A percentile compares a stretch with the other conserved stretches of the same genome.
These are phyloP conservation scores for Alternaria sp. DNA, from an alignment of 2,329 filamentous ascomycete species.

Conservation along the genomic window DNA sequence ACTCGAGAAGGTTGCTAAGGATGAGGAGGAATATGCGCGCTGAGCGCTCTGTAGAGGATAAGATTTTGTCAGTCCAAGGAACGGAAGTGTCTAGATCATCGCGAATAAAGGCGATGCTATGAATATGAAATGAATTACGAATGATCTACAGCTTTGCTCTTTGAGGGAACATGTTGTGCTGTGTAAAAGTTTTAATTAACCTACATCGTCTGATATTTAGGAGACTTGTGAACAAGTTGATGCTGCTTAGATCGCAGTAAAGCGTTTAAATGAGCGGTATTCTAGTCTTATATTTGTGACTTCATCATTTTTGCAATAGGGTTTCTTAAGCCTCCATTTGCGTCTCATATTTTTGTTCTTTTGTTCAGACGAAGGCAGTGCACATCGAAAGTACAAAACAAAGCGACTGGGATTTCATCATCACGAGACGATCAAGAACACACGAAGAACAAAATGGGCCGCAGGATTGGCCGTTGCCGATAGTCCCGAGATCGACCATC, in stretches of 20 bases:
- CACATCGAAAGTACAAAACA: background rate
- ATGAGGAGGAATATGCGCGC: slow-evolving; percentile 18
- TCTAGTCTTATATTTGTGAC: too few relatives aligned
- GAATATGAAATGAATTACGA: slow-evolving; percentile 3
- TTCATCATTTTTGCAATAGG: too few relatives aligned
- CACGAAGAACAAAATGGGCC: background rate
- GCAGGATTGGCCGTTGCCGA: background rate
- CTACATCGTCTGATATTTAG: background rate
- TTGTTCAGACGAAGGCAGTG: background rate
- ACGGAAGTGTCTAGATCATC: background rate
- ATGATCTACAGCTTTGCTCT: background rate
- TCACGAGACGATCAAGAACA: background rate
- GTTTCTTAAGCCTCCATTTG: too few relatives aligned
- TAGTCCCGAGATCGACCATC: background rate
- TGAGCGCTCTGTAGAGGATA: background rate
- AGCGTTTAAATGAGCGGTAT: too few relatives aligned
- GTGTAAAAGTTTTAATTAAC: background rate
- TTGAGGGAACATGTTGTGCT: background rate
- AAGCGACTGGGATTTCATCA: background rate
- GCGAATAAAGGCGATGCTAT: background rate
- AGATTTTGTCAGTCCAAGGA: background rate
- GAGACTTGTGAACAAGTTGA: background rate
- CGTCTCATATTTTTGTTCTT: background rate
- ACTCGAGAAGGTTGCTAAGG: slow-evolving; percentile 24
- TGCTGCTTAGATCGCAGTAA: too few relatives aligned